Conservation (phyloP, 2,329 filamentous ascomycete species). For the Penicillium sp. region DNA sequence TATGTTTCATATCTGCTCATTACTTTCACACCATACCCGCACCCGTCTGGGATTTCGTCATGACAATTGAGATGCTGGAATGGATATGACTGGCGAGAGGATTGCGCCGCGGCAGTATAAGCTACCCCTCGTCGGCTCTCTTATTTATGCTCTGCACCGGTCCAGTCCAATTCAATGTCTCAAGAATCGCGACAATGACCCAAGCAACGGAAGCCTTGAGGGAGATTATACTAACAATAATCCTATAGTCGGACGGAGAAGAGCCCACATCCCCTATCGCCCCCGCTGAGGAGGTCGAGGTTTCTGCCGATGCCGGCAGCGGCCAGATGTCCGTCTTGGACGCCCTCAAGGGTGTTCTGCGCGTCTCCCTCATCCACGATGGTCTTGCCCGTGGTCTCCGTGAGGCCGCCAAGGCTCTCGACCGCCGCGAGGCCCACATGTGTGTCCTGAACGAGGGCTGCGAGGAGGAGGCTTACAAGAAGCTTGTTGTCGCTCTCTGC, state of each 20-base stretch:
- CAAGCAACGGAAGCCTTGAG: neutral
- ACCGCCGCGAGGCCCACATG: conserved; percentile 99
- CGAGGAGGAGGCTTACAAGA: conserved; percentile 99
- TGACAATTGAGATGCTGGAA: conserved; percentile 9
- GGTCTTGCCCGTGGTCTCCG: conserved; percentile 97
- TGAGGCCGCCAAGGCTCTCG: conserved; percentile 97
- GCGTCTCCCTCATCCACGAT: conserved; percentile 99
- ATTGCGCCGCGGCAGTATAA: neutral
- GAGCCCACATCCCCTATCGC: conserved; percentile 75
- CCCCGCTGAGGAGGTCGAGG: conserved; percentile 89
- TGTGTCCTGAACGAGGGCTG: conserved; percentile 99
- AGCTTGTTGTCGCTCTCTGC: conserved; percentile 98
- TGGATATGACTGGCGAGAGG: neutral
- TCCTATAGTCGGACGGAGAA: conserved; percentile 96
- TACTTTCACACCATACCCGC: neutral
- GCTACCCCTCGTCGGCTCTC: neutral
- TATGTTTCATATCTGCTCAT: conserved; percentile 27
- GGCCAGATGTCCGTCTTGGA: conserved; percentile 92
- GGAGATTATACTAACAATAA: neutral
- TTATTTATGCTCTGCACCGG: neutral
- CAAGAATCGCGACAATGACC: neutral
- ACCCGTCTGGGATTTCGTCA: neutral
- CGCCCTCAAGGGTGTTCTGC: conserved; percentile 97
- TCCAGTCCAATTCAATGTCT: neutral
- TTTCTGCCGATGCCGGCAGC: conserved; percentile 80